Conservation (phyloP, 768 basidiomycete species). For the Inosperma sp. region DNA sequence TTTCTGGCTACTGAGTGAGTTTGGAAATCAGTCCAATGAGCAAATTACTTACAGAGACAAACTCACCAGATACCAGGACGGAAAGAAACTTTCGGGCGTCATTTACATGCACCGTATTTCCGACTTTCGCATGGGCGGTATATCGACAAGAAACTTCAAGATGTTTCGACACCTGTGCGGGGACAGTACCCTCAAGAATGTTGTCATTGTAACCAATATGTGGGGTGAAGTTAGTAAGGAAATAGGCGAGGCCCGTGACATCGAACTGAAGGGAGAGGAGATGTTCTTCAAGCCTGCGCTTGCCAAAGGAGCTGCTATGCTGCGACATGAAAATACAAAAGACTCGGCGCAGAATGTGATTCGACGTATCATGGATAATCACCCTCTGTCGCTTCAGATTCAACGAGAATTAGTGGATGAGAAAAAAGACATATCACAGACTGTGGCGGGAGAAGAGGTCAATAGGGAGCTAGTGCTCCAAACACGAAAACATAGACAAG, state of each 20-base stretch:
- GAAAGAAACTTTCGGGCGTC: conserved; percentile 44
- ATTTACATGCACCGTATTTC: conserved; percentile 54
- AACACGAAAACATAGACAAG: conserved; percentile 41
- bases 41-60: not conserved
- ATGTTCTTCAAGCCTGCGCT: conserved; percentile 51
- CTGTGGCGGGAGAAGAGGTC: conserved; percentile 50
- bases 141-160: conserved; percentile 46
- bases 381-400: conserved; percentile 44
- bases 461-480: conserved; percentile 46
- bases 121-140: conserved; percentile 49
- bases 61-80: conserved; percentile 26
- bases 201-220: conserved; percentile 52
- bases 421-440: conserved; percentile 44
- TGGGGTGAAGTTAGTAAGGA: conserved; percentile 41
- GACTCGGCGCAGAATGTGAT: conserved; percentile 42
- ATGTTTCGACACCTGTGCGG: conserved; percentile 54
- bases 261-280: conserved; percentile 36
- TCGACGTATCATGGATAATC: conserved; percentile 37
- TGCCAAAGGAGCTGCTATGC: conserved; percentile 43
- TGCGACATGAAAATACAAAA: conserved; percentile 39
- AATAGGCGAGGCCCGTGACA: conserved; percentile 40
- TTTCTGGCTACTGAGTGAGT: conserved; percentile 34
- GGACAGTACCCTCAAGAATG: conserved; percentile 43
- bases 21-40: not conserved
- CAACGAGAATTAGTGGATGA: conserved; percentile 53